Base-by-base conservation (phyloP, 257 asterid genomes). In the Penstemon barbatus region DNA sequence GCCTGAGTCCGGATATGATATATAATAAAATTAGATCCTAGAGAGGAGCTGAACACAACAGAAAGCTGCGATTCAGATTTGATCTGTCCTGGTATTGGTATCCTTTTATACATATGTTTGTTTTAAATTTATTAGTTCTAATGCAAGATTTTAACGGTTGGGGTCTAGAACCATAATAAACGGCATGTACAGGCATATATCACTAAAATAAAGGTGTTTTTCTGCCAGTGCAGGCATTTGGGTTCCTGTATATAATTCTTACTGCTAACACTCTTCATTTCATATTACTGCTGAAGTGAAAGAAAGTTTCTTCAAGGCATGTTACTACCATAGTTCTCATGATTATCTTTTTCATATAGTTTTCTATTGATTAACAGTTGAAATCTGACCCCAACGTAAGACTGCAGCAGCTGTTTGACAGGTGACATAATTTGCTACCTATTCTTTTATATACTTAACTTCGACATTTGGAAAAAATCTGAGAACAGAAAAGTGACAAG, bases 371-470 rank as follows among this genome's bases (percentile, higher is more conserved):
- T 56, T 45, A 67, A 46, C 42, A 18, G 39, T 63, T 49, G 58
- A 25, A 62, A 3, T 12, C 4, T 15, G 37, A 50, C 63, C 48
- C 15, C 8, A 51, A 63, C 7, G 19, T 66, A 57, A 71, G 51
- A 67, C 33, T 61, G 40, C 59, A 68, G 57, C 65, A 65, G 61
- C 56, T 59, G 53, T 62, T 61, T 48, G 46, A 51, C 54, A 72
- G 53, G 60, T 15, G 18, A 18, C 33, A 53, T 13, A 3, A n/a
- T 53, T 37, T 13, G 58, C 37, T 15, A 6, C 36, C 25, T 15
- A 46, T 5, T 46, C 36, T 73, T 42, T 10, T 8, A 25, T 10
- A 48, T 49, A 74, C 73, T 77, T 25, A 61, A 57, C 64, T 39
- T 70, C 7, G 9, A 39, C 56, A 60, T 43, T 71, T 42, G 55